These are phyloP conservation scores for Coffea eugenioides DNA, from an alignment of 257 asterid species.

Conservation along the genomic window DNA sequence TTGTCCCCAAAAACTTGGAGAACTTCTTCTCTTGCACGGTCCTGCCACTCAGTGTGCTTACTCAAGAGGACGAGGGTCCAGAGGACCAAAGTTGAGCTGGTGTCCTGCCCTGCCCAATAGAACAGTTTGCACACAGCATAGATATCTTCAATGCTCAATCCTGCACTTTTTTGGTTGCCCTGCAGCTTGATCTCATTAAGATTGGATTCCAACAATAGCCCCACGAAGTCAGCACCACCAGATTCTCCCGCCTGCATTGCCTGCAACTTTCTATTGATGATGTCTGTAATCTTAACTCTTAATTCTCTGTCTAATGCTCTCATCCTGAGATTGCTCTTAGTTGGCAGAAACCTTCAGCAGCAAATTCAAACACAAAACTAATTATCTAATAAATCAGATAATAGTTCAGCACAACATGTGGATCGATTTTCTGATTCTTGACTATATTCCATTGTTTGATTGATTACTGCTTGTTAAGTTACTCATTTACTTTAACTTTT, in stretches of 20 bases:
- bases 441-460: no score
- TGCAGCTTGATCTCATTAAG: slow-evolving; percentile 31
- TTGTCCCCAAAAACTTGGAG: slow-evolving; percentile 32
- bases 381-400: no score
- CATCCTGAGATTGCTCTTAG: slow-evolving; percentile 41
- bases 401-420: no score
- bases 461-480: no score
- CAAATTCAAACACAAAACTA: neutral
- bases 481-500: no score
- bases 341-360: slow-evolving; percentile 31
- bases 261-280: slow-evolving; percentile 26
- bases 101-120: slow-evolving; percentile 53
- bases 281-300: slow-evolving; percentile 20
- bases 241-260: slow-evolving; percentile 25
- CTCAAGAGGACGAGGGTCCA: slow-evolving; percentile 52
- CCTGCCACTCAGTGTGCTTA: slow-evolving; percentile 44
- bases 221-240: slow-evolving; percentile 35
- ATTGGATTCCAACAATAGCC: slow-evolving; percentile 33
- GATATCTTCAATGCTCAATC: slow-evolving; percentile 50
- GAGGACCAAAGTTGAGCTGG: slow-evolving; percentile 33
- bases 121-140: slow-evolving; percentile 51
- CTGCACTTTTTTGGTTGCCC: slow-evolving; percentile 22
- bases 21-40: slow-evolving; percentile 48
- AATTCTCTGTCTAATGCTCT: slow-evolving; percentile 35
- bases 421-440: no score